These are phyloP conservation scores for Trametes cubensis DNA, from an alignment of 768 basidiomycete genomes.

Conservation along the genomic window DNA sequence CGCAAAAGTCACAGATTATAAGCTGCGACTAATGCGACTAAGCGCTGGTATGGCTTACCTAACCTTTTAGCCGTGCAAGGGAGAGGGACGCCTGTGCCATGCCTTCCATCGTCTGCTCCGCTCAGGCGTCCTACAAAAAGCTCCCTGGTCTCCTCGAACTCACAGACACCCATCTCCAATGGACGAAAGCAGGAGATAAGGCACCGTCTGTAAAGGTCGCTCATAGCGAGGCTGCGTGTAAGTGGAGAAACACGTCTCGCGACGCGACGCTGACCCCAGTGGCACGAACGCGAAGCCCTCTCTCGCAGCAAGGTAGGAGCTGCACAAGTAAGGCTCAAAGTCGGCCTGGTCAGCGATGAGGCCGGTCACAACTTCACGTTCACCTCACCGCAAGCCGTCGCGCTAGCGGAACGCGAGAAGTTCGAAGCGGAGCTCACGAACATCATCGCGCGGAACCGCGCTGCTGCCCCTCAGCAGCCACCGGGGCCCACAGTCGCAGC, in stretches of 20 bases:
- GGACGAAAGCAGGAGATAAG: slow-evolving; percentile 75
- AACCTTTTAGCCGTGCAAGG: slow-evolving; percentile 25
- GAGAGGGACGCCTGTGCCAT: slow-evolving; percentile 38
- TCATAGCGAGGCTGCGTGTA: slow-evolving; percentile 62
- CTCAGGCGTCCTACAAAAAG: slow-evolving; percentile 87
- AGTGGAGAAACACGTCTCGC: slow-evolving; percentile 33
- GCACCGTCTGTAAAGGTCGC: slow-evolving; percentile 65
- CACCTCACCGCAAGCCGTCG: slow-evolving; percentile 63
- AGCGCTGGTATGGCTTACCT: slow-evolving; percentile 31
- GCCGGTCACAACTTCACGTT: slow-evolving; percentile 84
- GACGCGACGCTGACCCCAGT: slow-evolving; percentile 18
- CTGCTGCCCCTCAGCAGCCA: slow-evolving; percentile 27
- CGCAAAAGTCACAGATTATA: too few relatives aligned
- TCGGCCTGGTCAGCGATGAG: slow-evolving; percentile 69
- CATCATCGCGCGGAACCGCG: slow-evolving; percentile 76
- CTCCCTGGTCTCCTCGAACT: slow-evolving; percentile 72
- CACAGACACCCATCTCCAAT: slow-evolving; percentile 71
- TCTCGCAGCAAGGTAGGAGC: slow-evolving; percentile 88
- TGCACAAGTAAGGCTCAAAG: slow-evolving; percentile 75
- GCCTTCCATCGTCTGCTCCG: slow-evolving; percentile 67
- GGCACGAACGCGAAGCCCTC: slow-evolving; percentile 50
- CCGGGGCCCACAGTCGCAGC: slow-evolving; percentile 13
- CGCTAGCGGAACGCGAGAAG: slow-evolving; percentile 72
- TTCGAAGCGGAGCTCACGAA: slow-evolving; percentile 81
- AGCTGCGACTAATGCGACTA: too few relatives aligned